Percentiles rank a stretch among this genome's conserved stretches.
phyloP scores from a whole-genome alignment of 1,284 basidiomycete genomes.

The Pseudozyma pruni region DNA sequence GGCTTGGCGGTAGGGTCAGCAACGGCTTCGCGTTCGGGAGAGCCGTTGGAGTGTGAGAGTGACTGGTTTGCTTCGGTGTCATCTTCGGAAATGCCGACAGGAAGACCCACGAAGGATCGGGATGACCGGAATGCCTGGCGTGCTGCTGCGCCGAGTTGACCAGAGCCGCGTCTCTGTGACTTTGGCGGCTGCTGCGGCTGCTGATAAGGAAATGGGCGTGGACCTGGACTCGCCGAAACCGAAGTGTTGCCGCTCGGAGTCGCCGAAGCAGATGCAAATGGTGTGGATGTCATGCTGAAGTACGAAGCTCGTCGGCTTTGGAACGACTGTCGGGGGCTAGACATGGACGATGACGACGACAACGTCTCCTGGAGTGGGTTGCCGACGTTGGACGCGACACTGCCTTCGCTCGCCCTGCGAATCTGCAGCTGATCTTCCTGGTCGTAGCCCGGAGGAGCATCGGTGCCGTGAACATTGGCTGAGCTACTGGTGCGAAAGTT shows the following conservation, averaged over 20 bases:
- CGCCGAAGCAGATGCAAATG: conserved; percentile 2
- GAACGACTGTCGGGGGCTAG: conserved; percentile 9
- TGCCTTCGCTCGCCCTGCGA: conserved; percentile 34
- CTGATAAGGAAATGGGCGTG: background rate
- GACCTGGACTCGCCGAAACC: conserved; percentile 11
- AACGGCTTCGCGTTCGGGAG: background rate
- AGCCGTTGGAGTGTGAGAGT: background rate
- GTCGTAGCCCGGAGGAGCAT: conserved; percentile 32
- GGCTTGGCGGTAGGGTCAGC: background rate
- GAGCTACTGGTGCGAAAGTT: conserved; percentile 14
- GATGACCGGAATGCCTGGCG: conserved; percentile 20
- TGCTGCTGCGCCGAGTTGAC: conserved; percentile 26
- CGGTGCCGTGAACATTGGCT: background rate
- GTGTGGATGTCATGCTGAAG: conserved; percentile 14
- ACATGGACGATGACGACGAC: conserved; percentile 4
- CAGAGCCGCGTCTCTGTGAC: conserved; percentile 16
- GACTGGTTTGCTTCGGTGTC: conserved; percentile 2
- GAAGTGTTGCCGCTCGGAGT: conserved; percentile 5
- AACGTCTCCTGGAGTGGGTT: conserved; percentile 4
- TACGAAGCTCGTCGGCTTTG: conserved; percentile 10
- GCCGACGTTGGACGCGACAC: conserved; percentile 17
- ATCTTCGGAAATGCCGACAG: conserved; percentile 16
- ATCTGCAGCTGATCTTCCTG: conserved; percentile 7
- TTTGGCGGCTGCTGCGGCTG: background rate
- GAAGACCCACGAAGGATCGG: conserved; percentile 25